Conservation (phyloP, 2,329 filamentous ascomycete species). For the Ascochyta koolunga region DNA sequence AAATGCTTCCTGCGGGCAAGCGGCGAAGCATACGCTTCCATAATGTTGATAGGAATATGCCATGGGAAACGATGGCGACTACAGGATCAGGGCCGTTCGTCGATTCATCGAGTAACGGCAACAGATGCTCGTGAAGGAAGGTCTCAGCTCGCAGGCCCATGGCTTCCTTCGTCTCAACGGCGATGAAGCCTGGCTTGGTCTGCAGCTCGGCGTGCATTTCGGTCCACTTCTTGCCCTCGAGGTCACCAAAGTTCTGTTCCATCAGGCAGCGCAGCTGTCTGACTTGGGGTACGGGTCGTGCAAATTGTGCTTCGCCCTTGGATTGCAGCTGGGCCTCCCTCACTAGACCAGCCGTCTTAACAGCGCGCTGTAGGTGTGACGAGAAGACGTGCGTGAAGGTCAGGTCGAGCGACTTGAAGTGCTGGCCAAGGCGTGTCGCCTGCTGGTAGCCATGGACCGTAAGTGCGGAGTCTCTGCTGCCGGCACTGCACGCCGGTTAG, state of each 20-base stretch:
- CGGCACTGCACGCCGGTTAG: slow-evolving; percentile 63
- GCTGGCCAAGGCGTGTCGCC: slow-evolving; percentile 70
- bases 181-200: slow-evolving; percentile 54
- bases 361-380: slow-evolving; percentile 77
- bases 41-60: slow-evolving; percentile 75
- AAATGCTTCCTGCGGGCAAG: slow-evolving; percentile 57
- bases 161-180: slow-evolving; percentile 70
- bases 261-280: slow-evolving; percentile 55
- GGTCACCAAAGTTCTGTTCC: slow-evolving; percentile 76
- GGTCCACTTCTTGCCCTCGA: slow-evolving; percentile 68
- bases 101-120: slow-evolving; percentile 58
- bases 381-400: slow-evolving; percentile 75
- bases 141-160: slow-evolving; percentile 68
- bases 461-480: slow-evolving; percentile 77
- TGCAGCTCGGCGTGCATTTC: slow-evolving; percentile 50
- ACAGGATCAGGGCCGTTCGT: slow-evolving; percentile 41
- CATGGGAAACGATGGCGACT: slow-evolving; percentile 79
- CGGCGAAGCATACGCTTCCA: slow-evolving; percentile 67
- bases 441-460: slow-evolving; percentile 84
- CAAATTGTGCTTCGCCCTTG: not conserved
- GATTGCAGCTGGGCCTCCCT: slow-evolving; percentile 58
- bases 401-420: slow-evolving; percentile 69
- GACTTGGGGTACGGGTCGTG: slow-evolving; percentile 25
- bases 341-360: slow-evolving; percentile 72
- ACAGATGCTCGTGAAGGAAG: slow-evolving; percentile 71